These are phyloP conservation scores for Cladosporium sp. DNA, from an alignment of 2,329 filamentous ascomycete species.

Conservation along the genomic window DNA sequence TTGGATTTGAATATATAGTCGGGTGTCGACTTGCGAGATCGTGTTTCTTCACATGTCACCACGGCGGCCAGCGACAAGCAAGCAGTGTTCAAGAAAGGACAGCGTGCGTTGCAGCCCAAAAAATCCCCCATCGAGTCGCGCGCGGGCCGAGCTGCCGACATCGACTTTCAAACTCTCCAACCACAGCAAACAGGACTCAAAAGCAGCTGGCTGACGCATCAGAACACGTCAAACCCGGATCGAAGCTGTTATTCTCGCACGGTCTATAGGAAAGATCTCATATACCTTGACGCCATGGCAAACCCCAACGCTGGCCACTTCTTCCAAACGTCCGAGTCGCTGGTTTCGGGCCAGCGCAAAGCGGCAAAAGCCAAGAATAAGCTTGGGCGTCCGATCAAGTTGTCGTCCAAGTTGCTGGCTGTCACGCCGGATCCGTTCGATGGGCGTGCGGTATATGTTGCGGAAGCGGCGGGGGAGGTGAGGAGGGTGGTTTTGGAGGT, in stretches of 20 bases:
- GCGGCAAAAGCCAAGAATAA: constrained; percentile 76
- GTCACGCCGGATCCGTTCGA: constrained; percentile 67
- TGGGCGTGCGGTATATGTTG: constrained; percentile 67
- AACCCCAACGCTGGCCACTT: constrained; percentile 54
- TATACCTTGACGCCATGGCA: neutral
- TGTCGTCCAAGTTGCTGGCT: constrained; percentile 85
- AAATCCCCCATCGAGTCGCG: neutral
- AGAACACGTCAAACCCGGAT: too few relatives aligned
- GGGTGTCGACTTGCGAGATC: neutral
- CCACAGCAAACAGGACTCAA: neutral
- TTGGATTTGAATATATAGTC: neutral
- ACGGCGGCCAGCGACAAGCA: neutral
- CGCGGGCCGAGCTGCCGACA: neutral
- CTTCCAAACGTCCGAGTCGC: constrained; percentile 76
- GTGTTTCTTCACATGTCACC: neutral
- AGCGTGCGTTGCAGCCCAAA: constrained; percentile 3
- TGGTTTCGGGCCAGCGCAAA: constrained; percentile 59
- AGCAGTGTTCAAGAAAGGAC: too few relatives aligned
- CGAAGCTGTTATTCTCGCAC: neutral
- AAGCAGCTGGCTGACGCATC: neutral
- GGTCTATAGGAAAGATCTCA: neutral
- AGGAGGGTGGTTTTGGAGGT: constrained; percentile 75
- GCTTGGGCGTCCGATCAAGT: constrained; percentile 74
- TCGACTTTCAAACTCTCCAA: neutral
- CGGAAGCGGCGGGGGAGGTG: constrained; percentile 82